Evolutionary conservation across 129 eudicot genomes (phyloP), one percentile per base, ranked within the genome.

Genomic region (Centrapalus pauciflorus): DNA sequence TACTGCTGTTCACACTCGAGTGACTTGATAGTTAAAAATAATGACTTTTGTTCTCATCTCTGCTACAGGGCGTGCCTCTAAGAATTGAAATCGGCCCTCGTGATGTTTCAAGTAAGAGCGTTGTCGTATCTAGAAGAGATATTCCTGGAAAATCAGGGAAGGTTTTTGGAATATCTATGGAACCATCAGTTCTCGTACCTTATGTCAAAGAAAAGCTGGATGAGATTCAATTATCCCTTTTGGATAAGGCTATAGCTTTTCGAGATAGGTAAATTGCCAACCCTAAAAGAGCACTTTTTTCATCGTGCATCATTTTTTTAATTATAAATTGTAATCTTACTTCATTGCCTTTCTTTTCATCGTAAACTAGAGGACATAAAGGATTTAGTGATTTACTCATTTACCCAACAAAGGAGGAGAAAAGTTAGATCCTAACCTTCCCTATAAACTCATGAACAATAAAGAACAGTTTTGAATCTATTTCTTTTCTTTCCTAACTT

Each of bases 91-190:
- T 90, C 61, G 95, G 97, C 45, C 97, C 97, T 7, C 92, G 92
- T 49, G 95, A 93, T 33, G 96, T 93, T 69, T 70, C 82, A 56
- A 93, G 94, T 74, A 80, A 66, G 26, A 88, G 78, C 24, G 87
- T 93, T 57, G 98, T 93, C 30, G 64, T 88, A 80, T 88, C 95
- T 37, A 82, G 98, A 85, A 85, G 98, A 84, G 98, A 93, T 69
- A 77, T 93, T 76, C 98, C 96, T 59, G 96, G 95, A 51, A 93
- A 93, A 67, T 92, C 88, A 62, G 96, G 98, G 73, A 93, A 88
- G 76, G 92, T 84, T 67, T 93, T 88, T 59, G 96, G 99, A 43
- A 73, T 93, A 76, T 89, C 95, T 43, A 89, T 94, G 97, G 95
- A 89, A 67, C 67, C 99, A 27, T 81, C 87, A 13, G 72, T 74